phyloP scores from a whole-genome alignment of 2,329 filamentous ascomycete species.

The Monosporascus sp. region DNA sequence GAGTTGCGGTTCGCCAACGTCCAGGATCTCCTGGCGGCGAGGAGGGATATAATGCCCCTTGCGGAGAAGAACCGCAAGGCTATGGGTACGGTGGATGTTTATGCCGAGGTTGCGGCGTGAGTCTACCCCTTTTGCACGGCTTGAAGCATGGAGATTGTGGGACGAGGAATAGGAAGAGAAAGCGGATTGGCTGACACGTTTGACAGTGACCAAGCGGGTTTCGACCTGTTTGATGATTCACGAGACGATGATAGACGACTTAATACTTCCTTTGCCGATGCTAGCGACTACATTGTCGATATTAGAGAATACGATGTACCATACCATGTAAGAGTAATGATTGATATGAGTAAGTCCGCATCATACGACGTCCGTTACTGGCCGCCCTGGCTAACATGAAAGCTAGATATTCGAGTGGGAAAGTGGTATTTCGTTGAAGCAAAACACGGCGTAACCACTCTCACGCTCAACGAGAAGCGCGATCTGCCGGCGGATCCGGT shows the following conservation, averaged over 20 bases:
- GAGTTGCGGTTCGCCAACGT: conserved; percentile 87
- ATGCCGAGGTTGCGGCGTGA: conserved; percentile 89
- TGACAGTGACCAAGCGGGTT: conserved; percentile 35
- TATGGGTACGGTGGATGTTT: conserved; percentile 95
- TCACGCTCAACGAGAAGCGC: conserved; percentile 80
- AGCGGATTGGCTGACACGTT: conserved; percentile 8
- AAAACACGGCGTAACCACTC: conserved; percentile 81
- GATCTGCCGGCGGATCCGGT: conserved; percentile 89
- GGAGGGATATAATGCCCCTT: conserved; percentile 79
- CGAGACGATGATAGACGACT: conserved; percentile 74
- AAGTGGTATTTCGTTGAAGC: conserved; percentile 97
- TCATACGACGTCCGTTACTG: background rate
- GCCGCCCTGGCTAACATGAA: conserved; percentile 7
- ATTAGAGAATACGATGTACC: conserved; percentile 99
- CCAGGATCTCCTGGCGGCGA: conserved; percentile 74
- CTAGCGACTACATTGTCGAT: conserved; percentile 96
- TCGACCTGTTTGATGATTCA: conserved; percentile 92
- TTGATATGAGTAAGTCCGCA: conserved; percentile 66
- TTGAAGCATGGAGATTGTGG: too few species aligned
- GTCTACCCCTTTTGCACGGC: conserved; percentile 23
- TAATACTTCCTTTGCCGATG: conserved; percentile 73
- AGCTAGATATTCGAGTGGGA: conserved; percentile 81
- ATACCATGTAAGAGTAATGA: conserved; percentile 97
- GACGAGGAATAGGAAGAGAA: background rate
- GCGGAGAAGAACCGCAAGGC: conserved; percentile 96